Evolutionary conservation across 1,284 basidiomycete genomes (phyloP).

Genomic region (Rhodofomes roseus): DNA sequence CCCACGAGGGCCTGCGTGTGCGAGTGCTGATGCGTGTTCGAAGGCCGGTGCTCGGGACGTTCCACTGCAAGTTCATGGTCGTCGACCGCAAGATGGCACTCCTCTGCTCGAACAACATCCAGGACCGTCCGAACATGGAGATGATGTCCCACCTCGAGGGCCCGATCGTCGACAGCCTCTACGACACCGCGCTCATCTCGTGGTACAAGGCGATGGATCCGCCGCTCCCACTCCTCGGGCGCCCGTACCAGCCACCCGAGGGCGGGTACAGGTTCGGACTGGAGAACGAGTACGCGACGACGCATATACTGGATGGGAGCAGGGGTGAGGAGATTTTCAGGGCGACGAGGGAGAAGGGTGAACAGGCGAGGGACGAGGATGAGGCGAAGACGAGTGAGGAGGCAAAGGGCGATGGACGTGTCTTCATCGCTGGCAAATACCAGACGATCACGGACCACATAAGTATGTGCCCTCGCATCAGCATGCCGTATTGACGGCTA

Average conservation of each 20-base stretch:
- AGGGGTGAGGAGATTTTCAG: constrained; percentile 6
- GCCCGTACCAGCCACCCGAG: constrained; percentile 21
- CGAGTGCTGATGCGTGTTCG: neutral
- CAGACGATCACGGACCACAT: constrained; percentile 11
- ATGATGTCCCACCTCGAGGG: constrained; percentile 42
- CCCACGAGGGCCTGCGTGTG: neutral
- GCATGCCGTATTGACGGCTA: neutral
- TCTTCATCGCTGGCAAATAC: constrained; percentile 9
- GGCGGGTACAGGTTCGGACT: constrained; percentile 45
- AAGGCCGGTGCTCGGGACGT: constrained; percentile 63
- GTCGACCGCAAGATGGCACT: constrained; percentile 73
- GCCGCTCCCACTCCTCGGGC: constrained; percentile 45
- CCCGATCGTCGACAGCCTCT: constrained; percentile 45
- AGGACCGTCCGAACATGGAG: constrained; percentile 66
- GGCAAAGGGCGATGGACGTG: constrained; percentile 1
- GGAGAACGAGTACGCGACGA: constrained; percentile 40
- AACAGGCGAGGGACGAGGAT: constrained; percentile 3
- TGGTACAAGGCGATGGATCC: constrained; percentile 61
- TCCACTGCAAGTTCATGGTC: constrained; percentile 77
- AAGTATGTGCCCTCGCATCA: neutral
- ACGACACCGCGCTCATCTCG: constrained; percentile 69
- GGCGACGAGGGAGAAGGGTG: constrained; percentile 1
- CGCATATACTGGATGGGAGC: constrained; percentile 13
- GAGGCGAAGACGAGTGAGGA: neutral
- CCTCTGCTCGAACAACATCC: constrained; percentile 76